Evolutionary conservation across 768 basidiomycete genomes (phyloP).

Genomic region (Rhodosporidiobolus odoratus): DNA sequence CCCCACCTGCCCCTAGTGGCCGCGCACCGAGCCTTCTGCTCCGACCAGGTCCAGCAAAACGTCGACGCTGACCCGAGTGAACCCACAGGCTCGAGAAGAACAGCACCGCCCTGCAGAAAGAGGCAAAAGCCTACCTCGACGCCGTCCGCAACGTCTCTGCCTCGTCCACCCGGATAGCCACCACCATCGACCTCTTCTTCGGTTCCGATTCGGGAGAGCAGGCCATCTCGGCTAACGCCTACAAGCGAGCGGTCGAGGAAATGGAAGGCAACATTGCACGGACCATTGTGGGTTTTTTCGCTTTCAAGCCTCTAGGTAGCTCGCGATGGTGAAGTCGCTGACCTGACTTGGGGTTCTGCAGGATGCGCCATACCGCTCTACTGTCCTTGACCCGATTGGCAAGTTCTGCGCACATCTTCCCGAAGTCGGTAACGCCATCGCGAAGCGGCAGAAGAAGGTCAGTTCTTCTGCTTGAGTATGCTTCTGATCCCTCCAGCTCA

Average conservation of each 20-base stretch:
- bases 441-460: slow-evolving; percentile 95
- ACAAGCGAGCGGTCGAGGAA: slow-evolving; percentile 90
- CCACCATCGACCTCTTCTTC: slow-evolving; percentile 85
- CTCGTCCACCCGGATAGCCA: slow-evolving; percentile 26
- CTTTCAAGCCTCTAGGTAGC: background rate
- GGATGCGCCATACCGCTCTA: slow-evolving; percentile 91
- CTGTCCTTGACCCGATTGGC: slow-evolving; percentile 88
- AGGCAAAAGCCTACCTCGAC: slow-evolving; percentile 89
- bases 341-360: slow-evolving; percentile 45
- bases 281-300: slow-evolving; percentile 64
- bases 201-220: slow-evolving; percentile 63
- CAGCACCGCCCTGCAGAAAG: slow-evolving; percentile 84
- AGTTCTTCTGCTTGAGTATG: background rate
- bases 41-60: too few species aligned
- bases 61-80: too few species aligned
- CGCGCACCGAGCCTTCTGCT: too few species aligned
- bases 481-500: background rate
- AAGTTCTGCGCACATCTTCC: slow-evolving; percentile 97
- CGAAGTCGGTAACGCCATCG: slow-evolving; percentile 83
- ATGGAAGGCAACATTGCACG: slow-evolving; percentile 75
- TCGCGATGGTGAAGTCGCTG: background rate
- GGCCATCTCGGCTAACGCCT: slow-evolving; percentile 94
- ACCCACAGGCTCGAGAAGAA: slow-evolving; percentile 85
- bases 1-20: background rate
- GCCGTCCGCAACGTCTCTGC: slow-evolving; percentile 72